Evolutionary conservation across 257 asterid species (phyloP), one percentile per base, ranked within the genome.

Genomic region (Verbena officinalis): DNA sequence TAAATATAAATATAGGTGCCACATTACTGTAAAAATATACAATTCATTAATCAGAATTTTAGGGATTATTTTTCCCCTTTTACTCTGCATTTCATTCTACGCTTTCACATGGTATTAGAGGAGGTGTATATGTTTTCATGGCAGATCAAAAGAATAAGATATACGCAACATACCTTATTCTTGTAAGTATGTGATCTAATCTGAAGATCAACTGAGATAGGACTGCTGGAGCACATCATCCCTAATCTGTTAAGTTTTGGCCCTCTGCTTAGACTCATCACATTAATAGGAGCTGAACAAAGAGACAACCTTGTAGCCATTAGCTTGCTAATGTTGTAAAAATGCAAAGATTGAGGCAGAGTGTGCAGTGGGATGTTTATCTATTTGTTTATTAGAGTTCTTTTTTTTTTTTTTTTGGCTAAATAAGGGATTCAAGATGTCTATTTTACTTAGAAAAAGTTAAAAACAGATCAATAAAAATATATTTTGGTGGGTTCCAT

Each of bases 131-230:
- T n/a, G n/a, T n/a, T n/a, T n/a, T n/a, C n/a, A n/a, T n/a, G n/a
- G n/a, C n/a, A n/a, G n/a, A n/a, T n/a, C n/a, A n/a, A n/a, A n/a
- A n/a, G n/a, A n/a, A n/a, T n/a, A n/a, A n/a, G n/a, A n/a, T n/a
- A n/a, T n/a, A n/a, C n/a, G n/a, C n/a, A n/a, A n/a, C n/a, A n/a
- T 9, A 84, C 86, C 84, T 78, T 82, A 65, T 63, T 72, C 68
- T 56, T 73, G 44, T 65, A 48, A 30, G 65, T n/a, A n/a, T n/a
- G 59, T 61, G 88, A 77, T 78, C 77, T 69, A 67, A 74, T 80
- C 65, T 59, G 75, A 21, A 65, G 69, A 52, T 51, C 65, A 45
- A 36, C 23, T 39, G 80, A 64, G 36, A 71, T 6, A 20, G 76
- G 84, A 54, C 65, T 72, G 5, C 67, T 76, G 42, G 83, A 44